A percentile compares a stretch with the other conserved stretches of the same genome.
These are phyloP conservation scores for Naematelia aurantialba DNA, from an alignment of 768 basidiomycete species.

Conservation along the genomic window DNA sequence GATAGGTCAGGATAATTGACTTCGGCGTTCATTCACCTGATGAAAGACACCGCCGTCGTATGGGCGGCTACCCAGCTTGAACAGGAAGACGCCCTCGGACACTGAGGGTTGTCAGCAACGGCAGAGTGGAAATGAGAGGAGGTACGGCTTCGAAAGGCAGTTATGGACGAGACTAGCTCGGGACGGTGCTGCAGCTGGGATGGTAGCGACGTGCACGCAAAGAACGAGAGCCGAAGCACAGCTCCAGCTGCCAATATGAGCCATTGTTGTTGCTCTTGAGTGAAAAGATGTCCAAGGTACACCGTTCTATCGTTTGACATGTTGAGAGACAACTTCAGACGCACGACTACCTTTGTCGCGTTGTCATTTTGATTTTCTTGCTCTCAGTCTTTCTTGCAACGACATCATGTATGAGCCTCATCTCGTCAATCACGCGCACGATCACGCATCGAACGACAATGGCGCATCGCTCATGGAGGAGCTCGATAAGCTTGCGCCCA, in stretches of 20 bases:
- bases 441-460: constrained; percentile 18
- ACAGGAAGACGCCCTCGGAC: constrained; percentile 82
- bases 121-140: constrained; percentile 1
- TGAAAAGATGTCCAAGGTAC: background rate
- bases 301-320: background rate
- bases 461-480: constrained; percentile 39
- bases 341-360: background rate
- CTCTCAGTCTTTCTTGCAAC: background rate
- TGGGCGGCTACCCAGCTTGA: constrained; percentile 71
- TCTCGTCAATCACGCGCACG: constrained; percentile 28
- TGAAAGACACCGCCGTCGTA: constrained; percentile 81
- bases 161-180: constrained; percentile 75
- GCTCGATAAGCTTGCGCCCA: constrained; percentile 47
- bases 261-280: background rate
- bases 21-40: constrained; percentile 60
- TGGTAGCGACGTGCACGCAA: constrained; percentile 9
- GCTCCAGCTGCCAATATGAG: constrained; percentile 5
- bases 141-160: constrained; percentile 72
- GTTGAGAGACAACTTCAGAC: too few species aligned
- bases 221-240: constrained; percentile 17
- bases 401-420: constrained; percentile 47
- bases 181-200: constrained; percentile 62
- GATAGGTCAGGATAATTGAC: background rate
- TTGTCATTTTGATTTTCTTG: background rate
- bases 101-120: constrained; percentile 56